phyloP scores from a whole-genome alignment of 805 yeast species.

The Sugiyamaella floridensis region DNA sequence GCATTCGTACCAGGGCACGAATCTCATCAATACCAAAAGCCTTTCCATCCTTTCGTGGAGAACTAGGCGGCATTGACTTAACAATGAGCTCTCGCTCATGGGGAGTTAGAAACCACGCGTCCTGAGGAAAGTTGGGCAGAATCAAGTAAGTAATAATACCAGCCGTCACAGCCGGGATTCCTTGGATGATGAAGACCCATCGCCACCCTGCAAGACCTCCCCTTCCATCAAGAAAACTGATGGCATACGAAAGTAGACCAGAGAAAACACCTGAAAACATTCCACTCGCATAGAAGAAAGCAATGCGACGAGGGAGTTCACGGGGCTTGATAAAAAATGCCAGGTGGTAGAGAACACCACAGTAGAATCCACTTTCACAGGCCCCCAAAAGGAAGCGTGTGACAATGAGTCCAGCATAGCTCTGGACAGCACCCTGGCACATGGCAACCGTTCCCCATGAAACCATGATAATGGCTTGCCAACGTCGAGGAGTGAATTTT shows the following conservation, averaged over 20 bases:
- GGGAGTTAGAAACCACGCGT: slow-evolving; percentile 24
- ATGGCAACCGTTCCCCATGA: slow-evolving; percentile 33
- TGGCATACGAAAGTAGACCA: slow-evolving; percentile 35
- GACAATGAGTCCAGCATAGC: slow-evolving; percentile 29
- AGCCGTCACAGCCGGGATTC: slow-evolving; percentile 31
- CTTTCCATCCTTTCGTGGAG: background rate
- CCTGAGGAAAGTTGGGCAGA: slow-evolving; percentile 45
- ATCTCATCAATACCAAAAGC: background rate
- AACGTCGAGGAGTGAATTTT: slow-evolving; percentile 31
- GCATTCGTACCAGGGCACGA: slow-evolving; percentile 15
- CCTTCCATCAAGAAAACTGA: slow-evolving; percentile 42
- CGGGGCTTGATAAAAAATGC: slow-evolving; percentile 31
- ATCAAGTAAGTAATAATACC: slow-evolving; percentile 22
- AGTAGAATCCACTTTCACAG: slow-evolving; percentile 39
- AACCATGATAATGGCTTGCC: slow-evolving; percentile 30
- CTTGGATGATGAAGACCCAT: slow-evolving; percentile 40
- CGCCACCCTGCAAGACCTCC: slow-evolving; percentile 33
- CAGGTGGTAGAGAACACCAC: slow-evolving; percentile 34
- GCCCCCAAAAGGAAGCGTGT: slow-evolving; percentile 36
- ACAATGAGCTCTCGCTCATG: slow-evolving; percentile 11
- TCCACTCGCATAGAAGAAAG: slow-evolving; percentile 32
- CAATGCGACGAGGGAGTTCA: slow-evolving; percentile 36
- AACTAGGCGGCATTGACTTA: slow-evolving; percentile 8
- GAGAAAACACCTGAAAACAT: slow-evolving; percentile 32
- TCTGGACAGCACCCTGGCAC: slow-evolving; percentile 31